Evolutionary conservation across 148 eudicot species (phyloP).

Genomic region (Chenopodium quinoa): DNA sequence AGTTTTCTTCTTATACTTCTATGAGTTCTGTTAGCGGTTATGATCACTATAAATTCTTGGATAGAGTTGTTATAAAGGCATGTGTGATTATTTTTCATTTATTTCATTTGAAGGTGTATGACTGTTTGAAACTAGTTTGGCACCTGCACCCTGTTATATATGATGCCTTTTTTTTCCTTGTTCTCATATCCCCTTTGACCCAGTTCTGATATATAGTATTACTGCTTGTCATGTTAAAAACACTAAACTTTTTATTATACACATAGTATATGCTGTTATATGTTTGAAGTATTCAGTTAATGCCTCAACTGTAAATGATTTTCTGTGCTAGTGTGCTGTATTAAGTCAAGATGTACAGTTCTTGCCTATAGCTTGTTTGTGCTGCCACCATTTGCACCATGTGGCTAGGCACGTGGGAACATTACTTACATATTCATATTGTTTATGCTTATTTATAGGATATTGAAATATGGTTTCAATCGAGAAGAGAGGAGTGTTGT

Average conservation of each 20-base stretch:
- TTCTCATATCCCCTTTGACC: background rate
- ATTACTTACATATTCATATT: background rate
- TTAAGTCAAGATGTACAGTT: too few species aligned
- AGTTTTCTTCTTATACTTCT: background rate
- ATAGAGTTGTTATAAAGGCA: background rate
- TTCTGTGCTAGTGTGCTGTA: too few species aligned
- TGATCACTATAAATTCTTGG: background rate
- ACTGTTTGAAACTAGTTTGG: background rate
- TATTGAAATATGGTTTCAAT: constrained; percentile 82
- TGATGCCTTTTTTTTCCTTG: background rate
- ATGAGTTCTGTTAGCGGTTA: background rate
- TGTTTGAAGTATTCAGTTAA: too few species aligned
- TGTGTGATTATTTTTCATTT: background rate
- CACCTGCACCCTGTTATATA: background rate
- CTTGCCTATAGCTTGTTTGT: too few species aligned
- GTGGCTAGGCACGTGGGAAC: background rate
- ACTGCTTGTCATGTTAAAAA: too few species aligned
- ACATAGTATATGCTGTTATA: too few species aligned
- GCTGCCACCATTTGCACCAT: background rate
- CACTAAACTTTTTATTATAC: too few species aligned
- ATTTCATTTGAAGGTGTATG: background rate
- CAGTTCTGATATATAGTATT: background rate
- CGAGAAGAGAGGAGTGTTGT: constrained; percentile 67
- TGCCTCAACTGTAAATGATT: too few species aligned
- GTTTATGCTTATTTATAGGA: constrained; percentile 43